Base-by-base conservation (phyloP, 805 yeast genomes). In the Metschnikowia proteae region DNA sequence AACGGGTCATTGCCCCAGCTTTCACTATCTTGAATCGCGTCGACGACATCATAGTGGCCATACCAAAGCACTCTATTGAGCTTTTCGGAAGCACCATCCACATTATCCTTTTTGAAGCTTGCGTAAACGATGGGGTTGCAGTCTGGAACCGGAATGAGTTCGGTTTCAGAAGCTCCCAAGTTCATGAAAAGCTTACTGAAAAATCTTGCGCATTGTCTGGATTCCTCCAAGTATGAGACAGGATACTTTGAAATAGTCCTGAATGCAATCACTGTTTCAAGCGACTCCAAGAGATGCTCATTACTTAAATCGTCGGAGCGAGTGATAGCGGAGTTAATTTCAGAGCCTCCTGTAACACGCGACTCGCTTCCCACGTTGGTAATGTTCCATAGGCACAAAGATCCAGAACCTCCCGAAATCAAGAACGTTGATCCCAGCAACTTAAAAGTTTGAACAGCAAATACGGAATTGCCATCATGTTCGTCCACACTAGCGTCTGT, bases 31-130 rank as follows among this genome's bases (percentile, higher is more conserved):
- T 75, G 76, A 31, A 80, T 79, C 0, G 95, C 95, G 50, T 86
- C 87, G 36, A 92, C 89, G 27, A 92, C 97, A 67, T 92, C 99
- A 62, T 94, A 92, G 71, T 92, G 99, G 1, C 96, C 98, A 65
- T 92, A 92, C 86, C 96, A 92, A 42, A 92, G 64, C 4, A 89
- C 74, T 48, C 87, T 71, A 3, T 52, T 47, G 8, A 60, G 51
- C 13, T 41, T 40, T 46, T 55, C 9, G 49, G 43, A 17, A 43
- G 48, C 2, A 37, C 43, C 23, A 8, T 31, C 28, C 5, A 28
- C 29, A 5, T 28, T 41, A 4, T 37, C 43, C 8, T 41, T 31
- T 48, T 70, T 68, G 66, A 92, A 92, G 6, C 73, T 69, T 0
- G 94, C 94, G 59, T 80, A 84, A 0, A 92, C 92, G 2, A 91